Conservation (phyloP, 2,329 filamentous ascomycete species). For the Scorias spongiosa region DNA sequence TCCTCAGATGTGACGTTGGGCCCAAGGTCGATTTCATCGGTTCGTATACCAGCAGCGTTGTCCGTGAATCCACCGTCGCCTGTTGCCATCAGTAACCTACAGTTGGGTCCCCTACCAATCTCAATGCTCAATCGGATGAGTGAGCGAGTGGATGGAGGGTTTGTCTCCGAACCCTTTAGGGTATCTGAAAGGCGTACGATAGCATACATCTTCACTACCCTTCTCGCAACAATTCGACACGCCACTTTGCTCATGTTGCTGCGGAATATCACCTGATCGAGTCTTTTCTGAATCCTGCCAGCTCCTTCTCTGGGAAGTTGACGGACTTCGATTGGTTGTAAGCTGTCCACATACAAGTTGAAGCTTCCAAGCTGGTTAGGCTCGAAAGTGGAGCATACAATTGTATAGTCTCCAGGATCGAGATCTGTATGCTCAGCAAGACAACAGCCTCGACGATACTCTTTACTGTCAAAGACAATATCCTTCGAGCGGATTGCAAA, state of each 20-base stretch:
- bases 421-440: conserved; percentile 48
- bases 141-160: conserved; percentile 18
- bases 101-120: conserved; percentile 54
- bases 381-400: conserved; percentile 85
- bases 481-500: conserved; percentile 57
- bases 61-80: conserved; percentile 64
- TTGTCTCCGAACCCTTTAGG: conserved; percentile 3
- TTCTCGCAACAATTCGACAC: conserved; percentile 32
- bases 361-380: conserved; percentile 62
- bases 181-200: conserved; percentile 11
- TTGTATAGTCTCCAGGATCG: conserved; percentile 62
- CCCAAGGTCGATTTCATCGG: conserved; percentile 59
- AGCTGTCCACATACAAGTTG: conserved; percentile 57
- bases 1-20: conserved; percentile 45
- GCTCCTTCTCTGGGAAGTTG: conserved; percentile 59
- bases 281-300: conserved; percentile 50
- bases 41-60: conserved; percentile 45
- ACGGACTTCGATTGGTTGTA: conserved; percentile 38
- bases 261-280: conserved; percentile 39
- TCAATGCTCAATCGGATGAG: conserved; percentile 59
- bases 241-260: conserved; percentile 37
- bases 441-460: conserved; percentile 70
- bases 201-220: conserved; percentile 29
- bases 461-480: conserved; percentile 68
- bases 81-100: conserved; percentile 48